Conservation (phyloP, 2,329 filamentous ascomycete genomes). For the Aspergillus sp. region DNA sequence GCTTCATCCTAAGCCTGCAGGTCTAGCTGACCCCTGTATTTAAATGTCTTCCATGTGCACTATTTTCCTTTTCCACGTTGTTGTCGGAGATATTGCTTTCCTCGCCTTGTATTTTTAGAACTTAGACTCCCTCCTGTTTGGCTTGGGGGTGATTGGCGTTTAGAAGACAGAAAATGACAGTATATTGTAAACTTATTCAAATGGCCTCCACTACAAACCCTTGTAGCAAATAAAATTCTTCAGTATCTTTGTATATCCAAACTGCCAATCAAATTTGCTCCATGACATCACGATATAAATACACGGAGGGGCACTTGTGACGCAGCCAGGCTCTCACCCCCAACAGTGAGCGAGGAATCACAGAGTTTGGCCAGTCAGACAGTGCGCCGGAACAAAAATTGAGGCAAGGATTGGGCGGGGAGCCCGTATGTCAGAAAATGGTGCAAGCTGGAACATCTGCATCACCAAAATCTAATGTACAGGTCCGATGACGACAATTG, state of each 20-base stretch:
- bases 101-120: constrained; percentile 26
- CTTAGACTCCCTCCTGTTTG: constrained; percentile 1
- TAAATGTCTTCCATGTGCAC: constrained; percentile 9
- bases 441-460: background rate
- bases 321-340: background rate
- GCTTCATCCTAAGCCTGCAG: background rate
- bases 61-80: constrained; percentile 12
- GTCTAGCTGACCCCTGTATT: background rate
- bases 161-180: constrained; percentile 15
- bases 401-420: background rate
- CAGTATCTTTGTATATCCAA: constrained; percentile 1
- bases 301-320: background rate
- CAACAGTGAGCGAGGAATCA: background rate
- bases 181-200: background rate
- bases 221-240: background rate
- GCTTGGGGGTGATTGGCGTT: constrained; percentile 18
- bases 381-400: background rate
- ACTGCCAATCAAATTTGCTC: constrained; percentile 15
- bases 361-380: background rate
- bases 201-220: background rate
- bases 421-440: background rate
- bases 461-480: background rate
- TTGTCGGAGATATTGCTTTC: background rate
- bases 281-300: constrained; percentile 17
- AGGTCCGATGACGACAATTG: background rate